A percentile compares a stretch with the other conserved stretches of the same genome.
phyloP scores from a whole-genome alignment of 805 yeast genomes.

The Cyberlindnera maclurae region DNA sequence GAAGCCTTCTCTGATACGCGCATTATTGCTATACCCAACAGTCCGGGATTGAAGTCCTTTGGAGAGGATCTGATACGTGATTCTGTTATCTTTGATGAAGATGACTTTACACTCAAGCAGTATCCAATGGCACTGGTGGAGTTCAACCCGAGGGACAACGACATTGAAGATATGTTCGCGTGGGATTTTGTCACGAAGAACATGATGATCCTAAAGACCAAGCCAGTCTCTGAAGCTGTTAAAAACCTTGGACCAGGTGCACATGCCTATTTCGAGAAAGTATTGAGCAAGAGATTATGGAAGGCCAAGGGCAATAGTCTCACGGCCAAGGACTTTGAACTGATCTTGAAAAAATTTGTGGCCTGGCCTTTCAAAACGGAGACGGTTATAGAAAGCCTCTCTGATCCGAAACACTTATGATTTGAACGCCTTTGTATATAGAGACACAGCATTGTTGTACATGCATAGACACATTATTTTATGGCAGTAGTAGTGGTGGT shows the following conservation, averaged over 20 bases:
- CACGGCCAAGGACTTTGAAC: slow-evolving; percentile 45
- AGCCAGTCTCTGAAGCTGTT: slow-evolving; percentile 40
- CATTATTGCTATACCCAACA: slow-evolving; percentile 43
- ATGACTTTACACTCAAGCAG: slow-evolving; percentile 22
- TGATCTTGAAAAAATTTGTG: slow-evolving; percentile 45
- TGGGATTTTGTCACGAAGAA: slow-evolving; percentile 64
- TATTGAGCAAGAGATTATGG: slow-evolving; percentile 31
- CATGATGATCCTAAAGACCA: slow-evolving; percentile 41
- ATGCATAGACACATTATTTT: too few relatives aligned
- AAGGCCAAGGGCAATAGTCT: slow-evolving; percentile 42
- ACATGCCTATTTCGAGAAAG: slow-evolving; percentile 36
- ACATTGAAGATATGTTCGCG: slow-evolving; percentile 40
- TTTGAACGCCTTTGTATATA: too few relatives aligned
- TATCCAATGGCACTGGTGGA: slow-evolving; percentile 41
- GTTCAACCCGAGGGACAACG: slow-evolving; percentile 39
- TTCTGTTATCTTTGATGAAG: slow-evolving; percentile 22
- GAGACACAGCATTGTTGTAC: too few relatives aligned
- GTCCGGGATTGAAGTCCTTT: slow-evolving; percentile 17
- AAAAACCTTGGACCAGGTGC: slow-evolving; percentile 80
- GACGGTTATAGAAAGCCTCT: slow-evolving; percentile 28
- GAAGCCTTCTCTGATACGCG: slow-evolving; percentile 56
- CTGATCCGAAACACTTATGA: slow-evolving; percentile 1
- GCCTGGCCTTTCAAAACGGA: slow-evolving; percentile 87
- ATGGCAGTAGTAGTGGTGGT: too few relatives aligned
- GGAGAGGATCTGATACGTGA: slow-evolving; percentile 13